Conservation (phyloP, 2,329 filamentous ascomycete genomes). For the Penicillium decumbens region DNA sequence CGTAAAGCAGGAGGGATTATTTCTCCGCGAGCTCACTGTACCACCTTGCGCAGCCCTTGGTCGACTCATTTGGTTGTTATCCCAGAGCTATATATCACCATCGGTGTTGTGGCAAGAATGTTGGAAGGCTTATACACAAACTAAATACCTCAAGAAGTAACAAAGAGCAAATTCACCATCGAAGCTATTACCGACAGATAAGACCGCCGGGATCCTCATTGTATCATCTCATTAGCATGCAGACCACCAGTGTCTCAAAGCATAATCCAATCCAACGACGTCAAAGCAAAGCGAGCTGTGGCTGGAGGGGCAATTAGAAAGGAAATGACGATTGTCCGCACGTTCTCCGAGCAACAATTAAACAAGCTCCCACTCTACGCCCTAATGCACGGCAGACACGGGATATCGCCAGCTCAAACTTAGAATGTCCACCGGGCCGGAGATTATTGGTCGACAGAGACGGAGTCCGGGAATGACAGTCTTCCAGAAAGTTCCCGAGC, state of each 20-base stretch:
- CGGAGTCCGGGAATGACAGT: not conserved
- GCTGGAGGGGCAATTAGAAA: not conserved
- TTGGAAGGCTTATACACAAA: not conserved
- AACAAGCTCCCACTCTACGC: not conserved
- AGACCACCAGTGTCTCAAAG: not conserved
- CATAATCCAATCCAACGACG: not conserved
- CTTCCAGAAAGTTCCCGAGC: constrained; percentile 6
- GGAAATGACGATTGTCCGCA: not conserved
- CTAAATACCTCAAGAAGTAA: not conserved
- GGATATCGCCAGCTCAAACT: not conserved
- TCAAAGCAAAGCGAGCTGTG: not conserved
- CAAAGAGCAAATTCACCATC: not conserved
- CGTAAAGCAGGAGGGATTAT: no score
- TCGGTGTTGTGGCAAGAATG: no score
- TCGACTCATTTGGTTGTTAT: no score
- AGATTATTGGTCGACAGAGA: not conserved
- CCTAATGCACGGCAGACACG: not conserved
- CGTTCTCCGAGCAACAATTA: not conserved
- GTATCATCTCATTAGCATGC: not conserved
- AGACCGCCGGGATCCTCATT: not conserved
- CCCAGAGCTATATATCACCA: no score
- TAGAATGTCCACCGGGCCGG: not conserved
- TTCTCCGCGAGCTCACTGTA: no score
- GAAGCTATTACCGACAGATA: not conserved
- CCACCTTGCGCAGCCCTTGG: no score